These are phyloP conservation scores for Solanum hybrid DNA, from an alignment of 305 asterid species.

Conservation along the genomic window DNA sequence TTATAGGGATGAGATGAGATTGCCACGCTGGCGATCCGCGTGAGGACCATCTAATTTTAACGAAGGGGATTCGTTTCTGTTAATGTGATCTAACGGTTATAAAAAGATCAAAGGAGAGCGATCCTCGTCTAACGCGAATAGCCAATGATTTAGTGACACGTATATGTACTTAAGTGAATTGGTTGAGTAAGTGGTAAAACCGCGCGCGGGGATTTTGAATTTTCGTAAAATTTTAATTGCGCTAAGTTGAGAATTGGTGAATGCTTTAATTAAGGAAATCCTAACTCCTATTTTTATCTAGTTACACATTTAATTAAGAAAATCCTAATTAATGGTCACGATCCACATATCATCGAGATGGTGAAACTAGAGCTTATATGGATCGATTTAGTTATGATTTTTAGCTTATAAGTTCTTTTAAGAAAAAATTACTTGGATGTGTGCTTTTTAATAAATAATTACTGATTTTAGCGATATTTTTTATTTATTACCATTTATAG, in stretches of 20 bases:
- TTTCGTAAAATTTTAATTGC: not conserved
- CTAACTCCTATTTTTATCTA: not conserved
- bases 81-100: not conserved
- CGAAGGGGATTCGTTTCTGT: not conserved
- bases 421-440: no score
- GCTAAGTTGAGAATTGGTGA: not conserved
- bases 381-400: not conserved
- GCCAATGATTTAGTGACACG: not conserved
- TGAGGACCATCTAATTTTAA: not conserved
- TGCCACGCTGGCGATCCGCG: constrained; percentile 12
- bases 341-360: not conserved
- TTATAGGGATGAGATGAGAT: not conserved
- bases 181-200: not conserved
- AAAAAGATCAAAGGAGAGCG: not conserved
- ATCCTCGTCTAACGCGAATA: not conserved
- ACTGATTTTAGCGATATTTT: no score
- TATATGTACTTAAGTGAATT: not conserved
- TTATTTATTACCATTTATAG: no score
- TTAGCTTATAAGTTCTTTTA: not conserved
- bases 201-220: not conserved
- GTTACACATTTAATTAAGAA: not conserved
- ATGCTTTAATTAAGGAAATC: not conserved
- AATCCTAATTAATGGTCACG: not conserved
- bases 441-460: no score
- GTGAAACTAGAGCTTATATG: not conserved